A percentile compares a stretch with the other conserved stretches of the same genome.
Conservation (phyloP, 2,329 filamentous ascomycete genomes). For the Biscogniauxia mediterranea region DNA sequence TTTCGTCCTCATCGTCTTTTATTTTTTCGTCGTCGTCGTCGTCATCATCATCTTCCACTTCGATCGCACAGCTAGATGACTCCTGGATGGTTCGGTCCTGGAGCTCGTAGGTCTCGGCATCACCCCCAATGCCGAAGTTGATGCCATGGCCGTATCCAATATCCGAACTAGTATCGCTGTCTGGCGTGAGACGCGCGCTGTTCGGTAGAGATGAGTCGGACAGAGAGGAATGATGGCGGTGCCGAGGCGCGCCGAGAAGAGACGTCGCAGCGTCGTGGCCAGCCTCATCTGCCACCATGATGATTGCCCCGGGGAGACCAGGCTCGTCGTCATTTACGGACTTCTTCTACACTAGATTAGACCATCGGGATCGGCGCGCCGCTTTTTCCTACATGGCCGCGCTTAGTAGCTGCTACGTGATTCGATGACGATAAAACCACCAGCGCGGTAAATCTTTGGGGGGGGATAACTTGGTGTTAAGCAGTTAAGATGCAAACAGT, state of each 20-base stretch:
- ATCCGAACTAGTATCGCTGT: neutral
- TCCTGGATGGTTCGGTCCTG: conserved; percentile 5
- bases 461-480: neutral
- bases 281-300: neutral
- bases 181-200: neutral
- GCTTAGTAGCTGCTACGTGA: neutral
- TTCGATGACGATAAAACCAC: neutral
- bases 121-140: neutral
- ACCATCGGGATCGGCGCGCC: neutral
- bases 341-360: neutral
- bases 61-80: neutral
- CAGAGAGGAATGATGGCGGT: neutral
- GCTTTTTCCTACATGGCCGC: neutral
- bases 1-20: neutral
- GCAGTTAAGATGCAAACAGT: neutral
- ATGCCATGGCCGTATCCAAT: neutral
- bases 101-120: conserved; percentile 23
- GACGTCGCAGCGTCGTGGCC: neutral
- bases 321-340: neutral
- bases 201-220: neutral
- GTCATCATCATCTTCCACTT: conserved; percentile 1
- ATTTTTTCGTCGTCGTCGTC: neutral
- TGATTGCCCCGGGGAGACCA: neutral
- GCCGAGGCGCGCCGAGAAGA: neutral
- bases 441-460: neutral